Evolutionary conservation across 2,329 filamentous ascomycete species (phyloP).

Genomic region (Colletotrichum sp.): DNA sequence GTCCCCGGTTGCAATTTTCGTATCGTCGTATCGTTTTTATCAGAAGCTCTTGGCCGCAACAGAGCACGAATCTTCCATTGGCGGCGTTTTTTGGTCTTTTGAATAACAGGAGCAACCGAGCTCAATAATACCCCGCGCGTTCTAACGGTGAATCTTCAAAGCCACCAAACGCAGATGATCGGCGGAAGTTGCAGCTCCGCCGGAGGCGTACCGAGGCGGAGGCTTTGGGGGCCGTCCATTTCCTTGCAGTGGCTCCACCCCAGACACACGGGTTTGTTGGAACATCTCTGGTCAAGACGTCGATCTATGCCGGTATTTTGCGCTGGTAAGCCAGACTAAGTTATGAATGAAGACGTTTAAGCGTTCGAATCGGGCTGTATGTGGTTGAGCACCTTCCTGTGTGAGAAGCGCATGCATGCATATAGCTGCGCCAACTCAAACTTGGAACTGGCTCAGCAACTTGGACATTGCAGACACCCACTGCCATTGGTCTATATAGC

Average conservation of each 20-base stretch:
- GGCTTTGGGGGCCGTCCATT: not conserved
- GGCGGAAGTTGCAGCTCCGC: not conserved
- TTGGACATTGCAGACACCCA: not conserved
- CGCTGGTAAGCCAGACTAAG: not conserved
- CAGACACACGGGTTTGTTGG: not conserved
- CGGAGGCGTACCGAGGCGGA: not conserved
- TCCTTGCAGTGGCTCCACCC: not conserved
- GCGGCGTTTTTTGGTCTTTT: not conserved
- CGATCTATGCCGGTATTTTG: not conserved
- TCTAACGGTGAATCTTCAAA: not conserved
- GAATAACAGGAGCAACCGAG: not conserved
- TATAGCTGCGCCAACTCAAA: not conserved
- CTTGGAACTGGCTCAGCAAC: not conserved
- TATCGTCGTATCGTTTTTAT: not conserved
- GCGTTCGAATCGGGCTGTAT: not conserved
- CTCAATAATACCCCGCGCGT: not conserved
- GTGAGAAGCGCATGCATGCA: not conserved
- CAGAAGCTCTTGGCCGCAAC: not conserved
- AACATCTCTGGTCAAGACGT: not conserved
- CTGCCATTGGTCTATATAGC: not conserved
- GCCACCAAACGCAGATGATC: not conserved
- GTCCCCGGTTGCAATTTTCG: not conserved
- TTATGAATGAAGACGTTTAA: not conserved
- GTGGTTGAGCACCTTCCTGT: not conserved
- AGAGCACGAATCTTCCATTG: not conserved